These are phyloP conservation scores for Fragilaria crotonensis DNA, from an alignment of 108 stramenopile genomes.

Conservation along the genomic window DNA sequence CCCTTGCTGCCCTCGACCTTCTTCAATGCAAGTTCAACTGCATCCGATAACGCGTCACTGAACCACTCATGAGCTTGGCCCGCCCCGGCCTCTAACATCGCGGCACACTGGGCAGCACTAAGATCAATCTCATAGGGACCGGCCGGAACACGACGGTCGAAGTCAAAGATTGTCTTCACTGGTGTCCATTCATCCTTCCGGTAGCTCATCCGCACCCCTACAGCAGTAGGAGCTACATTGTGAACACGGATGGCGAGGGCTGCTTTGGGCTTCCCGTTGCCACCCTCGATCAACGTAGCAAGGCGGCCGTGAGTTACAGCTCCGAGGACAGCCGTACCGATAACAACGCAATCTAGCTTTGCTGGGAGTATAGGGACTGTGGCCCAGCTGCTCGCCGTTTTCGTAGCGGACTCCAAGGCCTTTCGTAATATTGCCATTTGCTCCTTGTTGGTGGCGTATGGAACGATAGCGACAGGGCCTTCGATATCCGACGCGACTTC, in stretches of 20 bases:
- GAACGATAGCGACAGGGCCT: constrained; percentile 55
- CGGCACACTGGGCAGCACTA: constrained; percentile 71
- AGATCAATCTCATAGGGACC: constrained; percentile 77
- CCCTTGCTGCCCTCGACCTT: constrained; percentile 45
- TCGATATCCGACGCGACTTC: constrained; percentile 55
- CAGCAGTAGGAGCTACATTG: constrained; percentile 68
- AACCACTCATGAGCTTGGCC: constrained; percentile 15
- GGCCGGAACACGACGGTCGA: constrained; percentile 85
- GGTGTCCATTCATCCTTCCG: constrained; percentile 65
- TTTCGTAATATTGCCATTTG: constrained; percentile 35
- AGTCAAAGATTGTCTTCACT: constrained; percentile 79
- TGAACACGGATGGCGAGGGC: constrained; percentile 50
- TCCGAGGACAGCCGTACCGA: constrained; percentile 63
- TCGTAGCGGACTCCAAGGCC: constrained; percentile 23
- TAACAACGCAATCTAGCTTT: constrained; percentile 49
- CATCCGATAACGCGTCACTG: constrained; percentile 16
- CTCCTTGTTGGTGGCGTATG: constrained; percentile 48
- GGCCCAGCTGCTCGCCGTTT: constrained; percentile 56
- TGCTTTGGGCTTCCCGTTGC: constrained; percentile 52
- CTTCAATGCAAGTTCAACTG: constrained; percentile 47
- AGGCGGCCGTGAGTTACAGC: constrained; percentile 71
- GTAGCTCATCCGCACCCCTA: constrained; percentile 66
- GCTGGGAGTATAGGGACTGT: constrained; percentile 49
- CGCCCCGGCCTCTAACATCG: constrained; percentile 22
- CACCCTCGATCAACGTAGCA: constrained; percentile 24